A percentile compares a stretch with the other conserved stretches of the same genome.
These are phyloP conservation scores for Vigna angularis DNA, from an alignment of 306 rosid genomes.

Conservation along the genomic window DNA sequence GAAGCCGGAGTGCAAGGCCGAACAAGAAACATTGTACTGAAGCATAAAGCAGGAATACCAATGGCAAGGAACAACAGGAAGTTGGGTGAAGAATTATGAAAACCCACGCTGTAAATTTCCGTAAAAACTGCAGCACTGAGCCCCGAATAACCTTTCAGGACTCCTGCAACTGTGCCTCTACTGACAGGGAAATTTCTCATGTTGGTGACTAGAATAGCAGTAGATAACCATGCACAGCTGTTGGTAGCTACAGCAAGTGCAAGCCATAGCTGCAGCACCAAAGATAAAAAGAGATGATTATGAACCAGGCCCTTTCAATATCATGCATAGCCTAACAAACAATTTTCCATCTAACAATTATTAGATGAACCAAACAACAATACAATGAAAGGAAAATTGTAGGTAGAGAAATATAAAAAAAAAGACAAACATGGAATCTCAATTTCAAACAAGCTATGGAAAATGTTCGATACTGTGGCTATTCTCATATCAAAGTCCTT, in stretches of 20 bases:
- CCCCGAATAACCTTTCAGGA: conserved; percentile 80
- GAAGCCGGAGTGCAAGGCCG: conserved; percentile 80
- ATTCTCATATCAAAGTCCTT: neutral
- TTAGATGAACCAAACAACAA: neutral
- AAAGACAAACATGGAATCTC: neutral
- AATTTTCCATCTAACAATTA: conserved; percentile 3
- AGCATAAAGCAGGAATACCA: conserved; percentile 71
- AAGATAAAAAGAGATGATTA: neutral
- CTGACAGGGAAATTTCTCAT: conserved; percentile 84
- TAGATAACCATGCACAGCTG: conserved; percentile 78
- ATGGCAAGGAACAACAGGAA: conserved; percentile 69
- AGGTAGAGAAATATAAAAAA: neutral
- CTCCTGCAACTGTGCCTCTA: conserved; percentile 82
- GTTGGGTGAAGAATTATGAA: conserved; percentile 65
- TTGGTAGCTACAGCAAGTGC: conserved; percentile 70
- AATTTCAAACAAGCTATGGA: conserved; percentile 17
- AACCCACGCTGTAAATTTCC: conserved; percentile 58
- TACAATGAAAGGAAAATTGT: neutral
- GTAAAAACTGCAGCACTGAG: conserved; percentile 82
- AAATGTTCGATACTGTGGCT: neutral
- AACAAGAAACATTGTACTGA: conserved; percentile 68
- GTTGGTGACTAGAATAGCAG: conserved; percentile 80
- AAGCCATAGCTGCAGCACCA: conserved; percentile 69
- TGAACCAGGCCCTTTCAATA: conserved; percentile 6
- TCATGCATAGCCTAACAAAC: neutral